These are phyloP conservation scores for Talaromyces sp. DNA, from an alignment of 2,329 filamentous ascomycete species.

Conservation along the genomic window DNA sequence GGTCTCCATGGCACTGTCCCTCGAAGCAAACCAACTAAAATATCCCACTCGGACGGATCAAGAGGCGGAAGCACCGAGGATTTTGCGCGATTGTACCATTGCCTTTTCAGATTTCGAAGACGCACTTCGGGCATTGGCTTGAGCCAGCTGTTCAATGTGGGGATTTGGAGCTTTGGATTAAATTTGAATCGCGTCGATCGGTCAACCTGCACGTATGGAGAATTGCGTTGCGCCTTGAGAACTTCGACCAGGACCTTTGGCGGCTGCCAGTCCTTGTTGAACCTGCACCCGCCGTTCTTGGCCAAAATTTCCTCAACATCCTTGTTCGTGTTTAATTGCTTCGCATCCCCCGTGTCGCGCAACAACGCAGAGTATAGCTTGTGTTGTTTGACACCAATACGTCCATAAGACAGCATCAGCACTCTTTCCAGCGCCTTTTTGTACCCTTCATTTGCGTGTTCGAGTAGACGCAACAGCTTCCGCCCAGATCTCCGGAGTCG, in stretches of 20 bases:
- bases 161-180: conserved; percentile 25
- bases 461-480: conserved; percentile 41
- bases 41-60: conserved; percentile 30
- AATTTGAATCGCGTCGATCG: conserved; percentile 22
- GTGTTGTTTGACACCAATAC: conserved; percentile 50
- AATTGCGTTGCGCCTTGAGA: conserved; percentile 29
- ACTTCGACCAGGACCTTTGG: conserved; percentile 28
- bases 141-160: conserved; percentile 33
- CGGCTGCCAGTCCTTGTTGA: conserved; percentile 31
- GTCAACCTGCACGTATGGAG: conserved; percentile 22
- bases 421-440: conserved; percentile 47
- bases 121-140: conserved; percentile 26
- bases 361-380: conserved; percentile 40
- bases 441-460: conserved; percentile 55
- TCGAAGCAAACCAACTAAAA: conserved; percentile 29
- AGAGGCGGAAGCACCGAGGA: conserved; percentile 34
- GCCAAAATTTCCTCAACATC: conserved; percentile 9
- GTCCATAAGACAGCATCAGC: conserved; percentile 54
- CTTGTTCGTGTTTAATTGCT: conserved; percentile 6
- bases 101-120: conserved; percentile 29
- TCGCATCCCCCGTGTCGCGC: conserved; percentile 14
- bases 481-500: conserved; percentile 22
- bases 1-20: conserved; percentile 28
- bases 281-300: conserved; percentile 7
- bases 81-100: conserved; percentile 33